Percentiles rank a stretch among this genome's conserved stretches.
Evolutionary conservation across 1,284 basidiomycete species (phyloP).

Genomic region (Vanrija sp.): DNA sequence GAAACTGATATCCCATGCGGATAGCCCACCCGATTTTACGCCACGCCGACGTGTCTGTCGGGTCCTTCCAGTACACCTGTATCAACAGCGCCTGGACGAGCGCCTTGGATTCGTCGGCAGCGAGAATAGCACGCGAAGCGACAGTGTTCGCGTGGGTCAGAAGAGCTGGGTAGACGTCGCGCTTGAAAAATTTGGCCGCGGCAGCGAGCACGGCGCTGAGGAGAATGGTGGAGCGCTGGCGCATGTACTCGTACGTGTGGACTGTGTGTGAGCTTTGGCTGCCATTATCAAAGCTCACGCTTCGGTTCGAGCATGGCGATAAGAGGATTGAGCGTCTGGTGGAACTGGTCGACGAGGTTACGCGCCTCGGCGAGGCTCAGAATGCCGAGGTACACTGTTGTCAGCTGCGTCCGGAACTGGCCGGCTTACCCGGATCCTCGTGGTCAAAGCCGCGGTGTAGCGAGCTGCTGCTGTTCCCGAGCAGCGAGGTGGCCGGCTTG

Average conservation of each 20-base stretch:
- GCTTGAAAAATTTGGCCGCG: slow-evolving; percentile 9
- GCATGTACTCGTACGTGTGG: slow-evolving; percentile 10
- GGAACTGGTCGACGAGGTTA: slow-evolving; percentile 2
- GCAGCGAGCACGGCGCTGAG: slow-evolving; percentile 11
- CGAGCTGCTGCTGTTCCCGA: not conserved
- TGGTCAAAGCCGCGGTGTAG: not conserved
- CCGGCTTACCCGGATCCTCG: not conserved
- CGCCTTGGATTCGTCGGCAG: slow-evolving; percentile 3
- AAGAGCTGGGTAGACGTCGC: not conserved
- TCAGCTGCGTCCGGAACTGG: not conserved
- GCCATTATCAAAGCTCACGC: not conserved
- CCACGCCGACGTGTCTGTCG: slow-evolving; percentile 20
- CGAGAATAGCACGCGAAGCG: not conserved
- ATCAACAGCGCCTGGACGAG: slow-evolving; percentile 13
- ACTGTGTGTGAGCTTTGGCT: not conserved
- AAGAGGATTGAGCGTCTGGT: slow-evolving; percentile 8
- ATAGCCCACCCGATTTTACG: slow-evolving; percentile 20
- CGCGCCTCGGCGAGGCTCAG: not conserved
- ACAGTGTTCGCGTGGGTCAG: slow-evolving; percentile 10
- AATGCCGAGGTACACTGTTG: not conserved
- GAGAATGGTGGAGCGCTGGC: slow-evolving; percentile 3
- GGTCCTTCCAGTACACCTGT: slow-evolving; percentile 16
- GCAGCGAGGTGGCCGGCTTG: not conserved
- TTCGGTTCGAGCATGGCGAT: slow-evolving; percentile 15
- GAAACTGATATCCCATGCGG: slow-evolving; percentile 13